Conservation (phyloP, 352 stramenopile species). For the Thalassiosira exigua region DNA sequence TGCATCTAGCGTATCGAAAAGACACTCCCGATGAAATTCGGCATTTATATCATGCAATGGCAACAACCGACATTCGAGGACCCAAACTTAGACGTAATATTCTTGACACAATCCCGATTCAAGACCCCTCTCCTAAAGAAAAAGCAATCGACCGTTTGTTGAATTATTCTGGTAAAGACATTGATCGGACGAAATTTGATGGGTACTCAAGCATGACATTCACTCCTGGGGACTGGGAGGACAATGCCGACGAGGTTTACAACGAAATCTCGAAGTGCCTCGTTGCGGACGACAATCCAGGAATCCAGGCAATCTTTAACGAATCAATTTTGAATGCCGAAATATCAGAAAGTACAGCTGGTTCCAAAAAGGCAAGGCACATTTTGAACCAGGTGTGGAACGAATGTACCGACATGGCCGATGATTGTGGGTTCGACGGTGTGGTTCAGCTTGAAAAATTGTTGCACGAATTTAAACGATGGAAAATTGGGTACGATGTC, state of each 20-base stretch:
- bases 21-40: background rate
- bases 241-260: background rate
- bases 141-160: conserved; percentile 8
- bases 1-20: conserved; percentile 29
- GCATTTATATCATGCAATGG: conserved; percentile 7
- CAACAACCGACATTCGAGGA: conserved; percentile 1
- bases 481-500: too few species aligned
- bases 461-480: background rate
- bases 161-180: conserved; percentile 10
- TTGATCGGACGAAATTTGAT: background rate
- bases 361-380: background rate
- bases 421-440: background rate
- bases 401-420: background rate
- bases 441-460: background rate
- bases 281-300: too few species aligned
- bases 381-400: background rate
- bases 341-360: background rate
- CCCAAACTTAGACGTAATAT: background rate
- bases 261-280: too few species aligned
- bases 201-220: background rate
- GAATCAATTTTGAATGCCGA: background rate
- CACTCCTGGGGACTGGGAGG: background rate
- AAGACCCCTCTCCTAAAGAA: background rate
- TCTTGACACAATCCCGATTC: conserved; percentile 6
- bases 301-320: background rate